phyloP scores from a whole-genome alignment of 2,329 filamentous ascomycete genomes.

The Cordyceps javanica region DNA sequence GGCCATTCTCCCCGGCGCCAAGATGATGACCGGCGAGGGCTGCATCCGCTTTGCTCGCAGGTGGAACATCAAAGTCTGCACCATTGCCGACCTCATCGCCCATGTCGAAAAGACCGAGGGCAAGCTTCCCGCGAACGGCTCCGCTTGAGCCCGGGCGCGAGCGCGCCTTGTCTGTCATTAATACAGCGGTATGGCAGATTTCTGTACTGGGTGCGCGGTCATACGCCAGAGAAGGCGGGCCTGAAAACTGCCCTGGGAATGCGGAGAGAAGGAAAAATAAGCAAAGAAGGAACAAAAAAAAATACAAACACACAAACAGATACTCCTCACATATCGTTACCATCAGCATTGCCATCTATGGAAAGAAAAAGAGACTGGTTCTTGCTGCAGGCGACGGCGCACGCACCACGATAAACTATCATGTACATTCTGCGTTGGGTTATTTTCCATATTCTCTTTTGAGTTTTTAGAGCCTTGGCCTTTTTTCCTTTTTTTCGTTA shows the following conservation, averaged over 20 bases:
- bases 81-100: conserved; percentile 81
- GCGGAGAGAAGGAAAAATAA: neutral
- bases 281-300: neutral
- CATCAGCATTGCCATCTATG: conserved; percentile 7
- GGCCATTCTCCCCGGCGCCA: conserved; percentile 59
- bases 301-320: neutral
- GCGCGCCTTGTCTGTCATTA: no score
- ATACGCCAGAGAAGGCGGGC: neutral
- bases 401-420: conserved; percentile 3
- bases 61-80: conserved; percentile 90
- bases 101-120: conserved; percentile 74
- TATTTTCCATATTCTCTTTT: neutral
- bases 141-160: conserved; percentile 11
- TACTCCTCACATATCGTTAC: neutral
- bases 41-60: conserved; percentile 81
- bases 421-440: neutral
- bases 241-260: neutral
- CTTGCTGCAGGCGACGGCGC: conserved; percentile 6
- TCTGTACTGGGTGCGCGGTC: neutral
- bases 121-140: conserved; percentile 43
- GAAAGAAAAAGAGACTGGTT: neutral
- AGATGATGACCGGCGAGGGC: conserved; percentile 87
- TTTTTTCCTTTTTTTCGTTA: neutral
- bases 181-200: neutral
- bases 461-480: neutral